Base-by-base conservation (phyloP, 345 rosid genomes). In the Lagerstroemia speciosa region DNA sequence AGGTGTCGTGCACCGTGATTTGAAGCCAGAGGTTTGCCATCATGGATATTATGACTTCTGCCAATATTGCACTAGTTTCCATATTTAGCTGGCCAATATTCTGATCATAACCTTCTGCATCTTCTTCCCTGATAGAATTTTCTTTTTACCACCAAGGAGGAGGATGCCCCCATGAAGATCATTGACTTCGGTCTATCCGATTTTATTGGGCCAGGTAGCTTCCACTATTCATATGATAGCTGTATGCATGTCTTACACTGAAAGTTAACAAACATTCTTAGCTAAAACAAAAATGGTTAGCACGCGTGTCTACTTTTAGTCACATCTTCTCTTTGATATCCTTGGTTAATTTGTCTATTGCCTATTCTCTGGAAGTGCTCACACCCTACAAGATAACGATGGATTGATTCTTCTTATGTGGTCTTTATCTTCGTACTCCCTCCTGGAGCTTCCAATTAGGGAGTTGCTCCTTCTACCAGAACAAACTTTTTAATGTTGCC, bases 151-250 rank as follows among this genome's bases (percentile, higher is more conserved):
- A 84, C 89, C 68, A 83, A 76, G 76, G 85, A 82, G 46, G 96
- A 88, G 71, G 89, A 87, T 79, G 89, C 98, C 63, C 72, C 85
- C 67, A 81, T 95, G 87, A 95, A 90, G 85, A 85, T 90, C 62
- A 95, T 92, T 67, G 99, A 95, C 75, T 95, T 95, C 77, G 99
- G 99, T 62, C 86, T 90, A 57, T 90, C 97, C 72, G 96, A 93
- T 77, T 93, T 79, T 78, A 77, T 77, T 53, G 79, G 81, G 78
- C 88, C 93, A 75, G 97, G 97, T 90, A 87, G 70, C 31, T 64
- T 66, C 64, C 53, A 43, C 63, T 71, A 65, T 45, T 29, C 38
- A 68, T 32, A 16, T 22, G 63, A 48, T 24, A 19, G 22, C 17
- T 48, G 55, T 48, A 24, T 19, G 55, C 24, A 19, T 48, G 24